phyloP scores from a whole-genome alignment of 1,284 basidiomycete genomes.

The Tilletia indica region DNA sequence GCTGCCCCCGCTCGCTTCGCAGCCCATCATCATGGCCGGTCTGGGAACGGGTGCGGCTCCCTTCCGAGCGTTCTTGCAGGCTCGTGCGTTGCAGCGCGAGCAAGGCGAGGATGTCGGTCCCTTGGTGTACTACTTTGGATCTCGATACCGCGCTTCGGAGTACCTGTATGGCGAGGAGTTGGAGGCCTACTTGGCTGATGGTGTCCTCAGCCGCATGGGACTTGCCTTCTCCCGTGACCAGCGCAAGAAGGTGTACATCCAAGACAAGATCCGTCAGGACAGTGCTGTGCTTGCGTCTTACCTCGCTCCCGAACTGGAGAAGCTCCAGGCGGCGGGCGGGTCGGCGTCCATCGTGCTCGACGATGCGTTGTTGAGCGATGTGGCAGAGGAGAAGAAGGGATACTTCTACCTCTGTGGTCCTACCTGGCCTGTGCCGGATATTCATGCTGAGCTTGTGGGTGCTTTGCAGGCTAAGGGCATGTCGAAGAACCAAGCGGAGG shows the following conservation, averaged over 20 bases:
- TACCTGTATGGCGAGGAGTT: constrained; percentile 91
- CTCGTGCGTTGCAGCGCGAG: constrained; percentile 77
- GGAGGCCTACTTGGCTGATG: constrained; percentile 70
- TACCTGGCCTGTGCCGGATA: constrained; percentile 97
- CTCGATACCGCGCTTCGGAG: constrained; percentile 87
- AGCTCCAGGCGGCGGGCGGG: constrained; percentile 62
- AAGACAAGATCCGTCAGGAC: constrained; percentile 95
- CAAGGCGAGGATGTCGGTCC: constrained; percentile 81
- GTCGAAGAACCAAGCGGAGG: constrained; percentile 70
- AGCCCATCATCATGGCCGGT: constrained; percentile 97
- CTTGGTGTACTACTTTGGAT: constrained; percentile 96
- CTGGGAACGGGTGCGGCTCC: constrained; percentile 96
- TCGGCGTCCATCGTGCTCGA: constrained; percentile 55
- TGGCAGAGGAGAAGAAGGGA: constrained; percentile 38
- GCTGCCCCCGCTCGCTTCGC: constrained; percentile 78
- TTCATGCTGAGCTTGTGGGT: constrained; percentile 84
- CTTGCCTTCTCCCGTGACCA: constrained; percentile 94
- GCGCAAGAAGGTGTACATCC: constrained; percentile 77
- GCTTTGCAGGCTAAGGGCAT: constrained; percentile 69
- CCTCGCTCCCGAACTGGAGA: constrained; percentile 55
- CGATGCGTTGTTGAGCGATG: constrained; percentile 59
- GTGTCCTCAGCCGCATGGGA: constrained; percentile 81
- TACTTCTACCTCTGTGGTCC: constrained; percentile 97
- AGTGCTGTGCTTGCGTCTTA: constrained; percentile 69
- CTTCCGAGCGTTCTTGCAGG: constrained; percentile 96